These are phyloP conservation scores for Xylaria bambusicola DNA, from an alignment of 495 filamentous ascomycete species.

Conservation along the genomic window DNA sequence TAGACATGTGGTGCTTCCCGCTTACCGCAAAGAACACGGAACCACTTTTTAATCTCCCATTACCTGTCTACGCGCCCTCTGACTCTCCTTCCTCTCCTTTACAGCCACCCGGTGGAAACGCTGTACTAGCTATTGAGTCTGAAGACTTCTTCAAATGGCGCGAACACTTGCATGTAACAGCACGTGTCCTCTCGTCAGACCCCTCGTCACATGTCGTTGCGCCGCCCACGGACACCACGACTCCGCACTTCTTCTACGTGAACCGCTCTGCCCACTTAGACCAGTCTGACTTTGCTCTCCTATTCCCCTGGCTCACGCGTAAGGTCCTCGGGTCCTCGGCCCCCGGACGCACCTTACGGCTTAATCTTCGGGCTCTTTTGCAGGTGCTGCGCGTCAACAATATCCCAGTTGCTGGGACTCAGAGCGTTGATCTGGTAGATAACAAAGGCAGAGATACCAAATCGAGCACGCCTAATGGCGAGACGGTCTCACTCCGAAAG, in stretches of 20 bases:
- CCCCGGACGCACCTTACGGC: conserved; percentile 60
- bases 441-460: conserved; percentile 10
- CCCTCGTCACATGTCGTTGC: conserved; percentile 39
- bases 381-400: conserved; percentile 59
- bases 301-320: conserved; percentile 69
- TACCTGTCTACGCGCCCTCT: conserved; percentile 60
- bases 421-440: conserved; percentile 49
- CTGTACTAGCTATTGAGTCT: conserved; percentile 64
- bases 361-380: conserved; percentile 65
- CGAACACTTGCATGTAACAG: conserved; percentile 61
- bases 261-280: conserved; percentile 64
- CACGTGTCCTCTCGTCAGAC: conserved; percentile 54
- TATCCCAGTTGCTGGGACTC: conserved; percentile 55
- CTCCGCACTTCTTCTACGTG: conserved; percentile 65
- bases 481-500: conserved; percentile 10
- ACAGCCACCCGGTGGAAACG: conserved; percentile 45
- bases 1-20: conserved; percentile 76
- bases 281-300: conserved; percentile 76
- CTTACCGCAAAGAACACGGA: conserved; percentile 55
- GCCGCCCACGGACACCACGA: conserved; percentile 24
- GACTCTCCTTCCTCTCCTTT: conserved; percentile 2
- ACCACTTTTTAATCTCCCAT: conserved; percentile 62
- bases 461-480: conserved; percentile 1
- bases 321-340: conserved; percentile 59
- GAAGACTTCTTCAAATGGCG: conserved; percentile 73